Evolutionary conservation across 805 yeast species (phyloP), one percentile per base, ranked within the genome.

Genomic region (Zygosaccharomyces gambellarensis): DNA sequence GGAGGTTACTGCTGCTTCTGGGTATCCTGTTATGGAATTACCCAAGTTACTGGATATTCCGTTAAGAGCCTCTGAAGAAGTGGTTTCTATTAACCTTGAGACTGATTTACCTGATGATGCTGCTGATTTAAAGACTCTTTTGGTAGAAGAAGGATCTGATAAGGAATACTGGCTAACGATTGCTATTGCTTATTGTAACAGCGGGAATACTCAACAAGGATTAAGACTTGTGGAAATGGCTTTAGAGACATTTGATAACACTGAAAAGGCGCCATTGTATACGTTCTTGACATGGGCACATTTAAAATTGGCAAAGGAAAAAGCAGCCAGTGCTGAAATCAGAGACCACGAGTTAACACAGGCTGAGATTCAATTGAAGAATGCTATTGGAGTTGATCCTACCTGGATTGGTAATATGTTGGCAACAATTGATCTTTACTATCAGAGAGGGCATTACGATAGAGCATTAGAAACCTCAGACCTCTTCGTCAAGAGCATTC

Each of bases 101-200:
- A 81, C 82, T 31, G 98, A 92, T 62, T 74, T 90, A 49, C 95
- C 96, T 4, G 96, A 87, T 21, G 96, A 92, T 65, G 87, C 96
- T 4, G 76, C 81, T 40, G 98, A 94, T 62, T 75, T 94, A 54
- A 81, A 86, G 55, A 78, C 80, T 25, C 77, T 92, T 53, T 72
- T 94, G 54, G 85, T 86, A 53, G 87, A 86, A 56, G 98, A 94
- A 70, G 80, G 79, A 49, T 83, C 92, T 44, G 81, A 79, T 21
- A 74, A 78, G 47, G 82, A 83, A 62, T 87, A 82, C 69, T 94
- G 99, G 99, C 69, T 88, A 17, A 77, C 85, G 21, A 82, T 90
- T 53, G 90, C 95, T 1, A 63, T 82, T 50, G 95, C 94, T 0
- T 94, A 90, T 65, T 82, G 86, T 36, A 75, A 81, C 46, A 78